Conservation (phyloP, 1,139 yeast genomes). For the Keqinozyma sinolaborantium region DNA sequence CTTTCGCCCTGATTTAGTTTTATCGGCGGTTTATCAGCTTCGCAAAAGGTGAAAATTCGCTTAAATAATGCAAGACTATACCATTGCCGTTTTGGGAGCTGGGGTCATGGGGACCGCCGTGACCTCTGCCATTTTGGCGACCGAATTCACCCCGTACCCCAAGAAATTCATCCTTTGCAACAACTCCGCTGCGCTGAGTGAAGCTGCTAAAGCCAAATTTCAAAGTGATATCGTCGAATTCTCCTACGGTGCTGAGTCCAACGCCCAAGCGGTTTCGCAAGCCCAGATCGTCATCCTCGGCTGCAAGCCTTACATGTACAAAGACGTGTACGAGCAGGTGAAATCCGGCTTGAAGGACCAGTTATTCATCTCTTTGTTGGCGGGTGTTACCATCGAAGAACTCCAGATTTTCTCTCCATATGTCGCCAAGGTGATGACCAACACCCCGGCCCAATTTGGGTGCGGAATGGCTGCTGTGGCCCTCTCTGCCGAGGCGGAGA, state of each 20-base stretch:
- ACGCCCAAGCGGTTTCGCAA: constrained; percentile 53
- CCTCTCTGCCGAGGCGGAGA: constrained; percentile 49
- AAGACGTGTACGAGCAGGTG: constrained; percentile 50
- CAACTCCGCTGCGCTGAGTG: constrained; percentile 50
- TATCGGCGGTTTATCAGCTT: too few species aligned
- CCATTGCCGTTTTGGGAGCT: constrained; percentile 81
- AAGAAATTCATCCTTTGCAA: constrained; percentile 74
- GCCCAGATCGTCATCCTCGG: constrained; percentile 78
- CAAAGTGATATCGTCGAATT: constrained; percentile 49
- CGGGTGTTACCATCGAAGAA: constrained; percentile 85
- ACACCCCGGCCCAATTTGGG: constrained; percentile 92
- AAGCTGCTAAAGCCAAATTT: constrained; percentile 38
- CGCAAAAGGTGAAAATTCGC: constrained; percentile 2
- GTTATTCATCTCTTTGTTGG: constrained; percentile 77
- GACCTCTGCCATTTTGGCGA: constrained; percentile 64
- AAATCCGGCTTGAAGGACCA: constrained; percentile 47
- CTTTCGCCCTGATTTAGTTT: neutral
- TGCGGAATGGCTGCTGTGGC: constrained; percentile 91
- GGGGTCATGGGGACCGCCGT: constrained; percentile 99
- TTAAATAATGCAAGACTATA: constrained; percentile 49
- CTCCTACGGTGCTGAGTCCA: constrained; percentile 47
- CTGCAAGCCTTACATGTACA: constrained; percentile 80
- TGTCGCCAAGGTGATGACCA: constrained; percentile 94
- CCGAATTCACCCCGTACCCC: constrained; percentile 59
- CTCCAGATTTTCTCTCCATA: constrained; percentile 50